A percentile compares a stretch with the other conserved stretches of the same genome.
Evolutionary conservation across 768 basidiomycete genomes (phyloP).

Genomic region (Lactifluus volemus): DNA sequence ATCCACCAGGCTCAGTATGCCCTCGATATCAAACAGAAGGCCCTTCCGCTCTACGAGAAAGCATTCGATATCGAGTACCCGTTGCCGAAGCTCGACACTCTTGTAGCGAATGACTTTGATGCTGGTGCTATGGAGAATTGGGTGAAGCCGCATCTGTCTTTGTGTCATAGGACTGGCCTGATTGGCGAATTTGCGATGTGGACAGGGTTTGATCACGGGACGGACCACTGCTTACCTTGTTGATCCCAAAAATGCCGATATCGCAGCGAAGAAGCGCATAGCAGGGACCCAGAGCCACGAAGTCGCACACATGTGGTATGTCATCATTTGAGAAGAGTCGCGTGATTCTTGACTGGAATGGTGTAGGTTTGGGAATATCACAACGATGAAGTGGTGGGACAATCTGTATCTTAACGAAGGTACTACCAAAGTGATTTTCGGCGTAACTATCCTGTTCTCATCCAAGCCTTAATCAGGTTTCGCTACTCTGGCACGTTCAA

Average conservation of each 20-base stretch:
- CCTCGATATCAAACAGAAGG: constrained; percentile 75
- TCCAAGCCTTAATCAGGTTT: constrained; percentile 56
- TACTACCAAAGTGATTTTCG: constrained; percentile 37
- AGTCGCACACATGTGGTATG: constrained; percentile 75
- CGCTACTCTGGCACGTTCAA: constrained; percentile 57
- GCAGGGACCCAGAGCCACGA: constrained; percentile 78
- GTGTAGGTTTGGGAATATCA: constrained; percentile 80
- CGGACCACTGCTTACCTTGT: constrained; percentile 73
- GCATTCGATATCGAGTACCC: constrained; percentile 91
- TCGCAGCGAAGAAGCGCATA: constrained; percentile 71
- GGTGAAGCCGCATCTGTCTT: constrained; percentile 28
- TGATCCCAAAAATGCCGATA: constrained; percentile 65
- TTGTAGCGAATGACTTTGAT: constrained; percentile 87
- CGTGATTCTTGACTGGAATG: background rate
- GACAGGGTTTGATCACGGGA: constrained; percentile 77
- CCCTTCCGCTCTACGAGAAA: constrained; percentile 85
- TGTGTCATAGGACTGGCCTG: background rate
- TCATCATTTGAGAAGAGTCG: background rate
- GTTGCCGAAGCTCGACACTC: constrained; percentile 88
- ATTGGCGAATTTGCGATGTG: background rate
- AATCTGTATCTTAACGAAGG: constrained; percentile 78
- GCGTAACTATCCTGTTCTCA: background rate
- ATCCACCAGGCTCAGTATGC: constrained; percentile 82
- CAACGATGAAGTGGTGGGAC: constrained; percentile 92
- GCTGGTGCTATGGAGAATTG: constrained; percentile 92